Evolutionary conservation across 1,284 basidiomycete species (phyloP).

Genomic region (Cutaneotrichosporon curvatum): DNA sequence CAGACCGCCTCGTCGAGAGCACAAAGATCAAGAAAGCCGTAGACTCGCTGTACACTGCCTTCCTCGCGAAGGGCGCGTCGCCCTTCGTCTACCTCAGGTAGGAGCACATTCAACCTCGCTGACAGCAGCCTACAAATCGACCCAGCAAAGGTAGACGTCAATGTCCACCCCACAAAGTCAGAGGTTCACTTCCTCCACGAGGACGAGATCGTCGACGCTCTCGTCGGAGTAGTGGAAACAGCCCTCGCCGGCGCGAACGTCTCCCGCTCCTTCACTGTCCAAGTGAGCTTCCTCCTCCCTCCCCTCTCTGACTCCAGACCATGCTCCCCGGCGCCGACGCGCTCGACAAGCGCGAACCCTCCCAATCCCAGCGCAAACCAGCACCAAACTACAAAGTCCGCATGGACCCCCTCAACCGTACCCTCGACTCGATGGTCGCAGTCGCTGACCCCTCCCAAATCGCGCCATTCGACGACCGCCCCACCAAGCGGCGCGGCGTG

Average conservation of each 20-base stretch:
- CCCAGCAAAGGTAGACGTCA: slow-evolving; percentile 86
- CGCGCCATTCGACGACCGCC: slow-evolving; percentile 19
- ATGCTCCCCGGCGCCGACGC: slow-evolving; percentile 40
- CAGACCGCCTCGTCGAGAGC: slow-evolving; percentile 92
- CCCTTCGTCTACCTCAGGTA: slow-evolving; percentile 92
- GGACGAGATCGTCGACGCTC: slow-evolving; percentile 72
- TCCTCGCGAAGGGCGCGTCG: slow-evolving; percentile 83
- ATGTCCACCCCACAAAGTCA: slow-evolving; percentile 96
- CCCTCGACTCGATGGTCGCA: slow-evolving; percentile 85
- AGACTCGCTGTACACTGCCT: slow-evolving; percentile 73
- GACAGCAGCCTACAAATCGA: slow-evolving; percentile 65
- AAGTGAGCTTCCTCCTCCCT: slow-evolving; percentile 40
- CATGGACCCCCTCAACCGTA: slow-evolving; percentile 77
- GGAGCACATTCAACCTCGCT: slow-evolving; percentile 2
- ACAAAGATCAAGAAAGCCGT: slow-evolving; percentile 76
- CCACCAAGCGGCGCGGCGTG: slow-evolving; percentile 27
- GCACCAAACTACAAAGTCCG: slow-evolving; percentile 85
- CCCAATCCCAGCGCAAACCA: slow-evolving; percentile 24
- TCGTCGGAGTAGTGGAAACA: slow-evolving; percentile 66
- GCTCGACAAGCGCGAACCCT: slow-evolving; percentile 17
- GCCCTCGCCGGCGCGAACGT: slow-evolving; percentile 60
- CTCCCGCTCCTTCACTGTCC: slow-evolving; percentile 70
- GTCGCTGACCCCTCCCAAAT: slow-evolving; percentile 33
- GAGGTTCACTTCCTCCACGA: slow-evolving; percentile 95
- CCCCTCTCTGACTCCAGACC: slow-evolving; percentile 20